phyloP scores from a whole-genome alignment of 2,329 filamentous ascomycete genomes.

The Calonectria henricotiae region DNA sequence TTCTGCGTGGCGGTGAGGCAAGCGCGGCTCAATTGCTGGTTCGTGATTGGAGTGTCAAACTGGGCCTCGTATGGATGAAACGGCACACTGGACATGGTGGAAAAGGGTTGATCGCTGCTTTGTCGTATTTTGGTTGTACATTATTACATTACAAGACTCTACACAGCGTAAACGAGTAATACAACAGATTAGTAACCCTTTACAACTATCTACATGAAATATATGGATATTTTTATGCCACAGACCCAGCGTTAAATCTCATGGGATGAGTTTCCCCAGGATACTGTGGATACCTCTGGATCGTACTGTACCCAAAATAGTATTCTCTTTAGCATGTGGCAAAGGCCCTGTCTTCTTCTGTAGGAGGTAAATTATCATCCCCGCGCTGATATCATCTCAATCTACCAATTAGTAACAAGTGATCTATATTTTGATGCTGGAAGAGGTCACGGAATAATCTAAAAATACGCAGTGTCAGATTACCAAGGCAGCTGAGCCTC shows the following conservation, averaged over 20 bases:
- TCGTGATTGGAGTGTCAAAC: no score
- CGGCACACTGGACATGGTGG: no score
- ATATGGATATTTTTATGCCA: no score
- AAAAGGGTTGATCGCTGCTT: no score
- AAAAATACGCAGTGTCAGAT: neutral
- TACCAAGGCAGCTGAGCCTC: neutral
- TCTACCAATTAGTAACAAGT: neutral
- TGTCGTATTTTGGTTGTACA: no score
- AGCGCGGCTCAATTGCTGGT: neutral
- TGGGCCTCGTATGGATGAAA: no score
- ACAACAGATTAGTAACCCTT: no score
- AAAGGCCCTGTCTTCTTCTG: constrained; percentile 31
- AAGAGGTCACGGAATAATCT: neutral
- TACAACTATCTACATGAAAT: no score
- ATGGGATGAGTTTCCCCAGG: neutral
- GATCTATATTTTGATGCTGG: neutral
- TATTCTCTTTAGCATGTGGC: constrained; percentile 28
- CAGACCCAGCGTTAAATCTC: neutral
- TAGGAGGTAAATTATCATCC: constrained; percentile 12
- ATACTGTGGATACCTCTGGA: neutral
- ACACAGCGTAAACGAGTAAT: no score
- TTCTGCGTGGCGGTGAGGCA: neutral
- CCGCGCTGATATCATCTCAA: fast-evolving
- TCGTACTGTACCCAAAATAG: constrained; percentile 32
- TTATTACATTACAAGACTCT: no score